Evolutionary conservation across 441 rosid genomes (phyloP), one percentile per base, ranked within the genome.

Genomic region (Pelargonium australe): DNA sequence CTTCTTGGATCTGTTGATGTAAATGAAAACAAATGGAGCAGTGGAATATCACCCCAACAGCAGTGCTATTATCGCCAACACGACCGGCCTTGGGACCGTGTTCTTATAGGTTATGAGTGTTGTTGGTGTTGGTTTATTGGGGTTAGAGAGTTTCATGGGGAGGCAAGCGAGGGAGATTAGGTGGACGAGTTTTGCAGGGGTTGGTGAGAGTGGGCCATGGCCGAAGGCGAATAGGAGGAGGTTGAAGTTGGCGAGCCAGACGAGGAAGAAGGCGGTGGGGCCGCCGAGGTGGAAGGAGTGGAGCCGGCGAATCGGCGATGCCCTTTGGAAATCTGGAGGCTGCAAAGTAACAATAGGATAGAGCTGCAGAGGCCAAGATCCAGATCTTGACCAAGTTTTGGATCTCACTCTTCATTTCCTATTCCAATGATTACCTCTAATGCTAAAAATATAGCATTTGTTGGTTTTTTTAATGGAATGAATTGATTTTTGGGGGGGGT

Each of bases 1-100:
- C 84, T 94, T 70, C 96, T 97, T 55, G 99, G 99, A 16, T 89
- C 96, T 60, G 72, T 88, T 72, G 85, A 83, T 81, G 81, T 65
- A 41, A 83, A 82, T 70, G 91, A 89, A 91, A 88, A 72, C 90
- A 85, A 77, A 70, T 91, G 80, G 95, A 88, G 4, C 89, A 86
- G 76, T 94, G 97, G 95, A 94, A 94, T 75, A 0, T 45, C 55
- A 78, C 47, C 34, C 68, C 96, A 3, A n/a, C n/a, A n/a, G n/a
- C n/a, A n/a, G n/a, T n/a, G n/a, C n/a, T n/a, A n/a, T n/a, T n/a
- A n/a, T n/a, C n/a, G n/a, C n/a, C n/a, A n/a, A n/a, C n/a, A n/a
- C n/a, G n/a, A n/a, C n/a, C n/a, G n/a, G n/a, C n/a, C n/a, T n/a
- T n/a, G n/a, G n/a, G n/a, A n/a, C n/a, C n/a, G n/a, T n/a, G n/a